Evolutionary conservation across 306 rosid genomes (phyloP).

Genomic region (Citrullus colocynthis): DNA sequence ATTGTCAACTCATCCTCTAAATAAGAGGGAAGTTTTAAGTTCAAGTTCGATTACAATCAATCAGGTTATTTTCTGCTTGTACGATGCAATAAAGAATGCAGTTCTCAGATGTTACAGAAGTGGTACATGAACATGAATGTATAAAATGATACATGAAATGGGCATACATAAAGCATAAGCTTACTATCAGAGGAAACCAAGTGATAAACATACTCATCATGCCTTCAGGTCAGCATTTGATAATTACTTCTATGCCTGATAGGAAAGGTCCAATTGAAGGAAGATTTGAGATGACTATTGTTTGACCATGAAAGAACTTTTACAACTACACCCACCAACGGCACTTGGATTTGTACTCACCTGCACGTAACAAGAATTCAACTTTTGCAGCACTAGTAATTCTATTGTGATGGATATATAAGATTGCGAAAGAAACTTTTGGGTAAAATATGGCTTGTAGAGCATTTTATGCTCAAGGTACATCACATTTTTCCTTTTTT

Average conservation of each 20-base stretch:
- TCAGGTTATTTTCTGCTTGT: neutral
- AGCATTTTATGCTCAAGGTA: too few species aligned
- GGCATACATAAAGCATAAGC: neutral
- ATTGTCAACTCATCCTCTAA: neutral
- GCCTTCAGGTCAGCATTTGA: neutral
- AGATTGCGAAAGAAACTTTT: too few species aligned
- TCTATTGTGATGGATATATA: neutral
- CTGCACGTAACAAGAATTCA: slow-evolving; percentile 30
- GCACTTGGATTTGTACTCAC: slow-evolving; percentile 91
- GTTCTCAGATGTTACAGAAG: neutral
- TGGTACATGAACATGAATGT: neutral
- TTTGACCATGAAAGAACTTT: slow-evolving; percentile 90
- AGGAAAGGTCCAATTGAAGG: neutral
- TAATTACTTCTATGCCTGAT: neutral
- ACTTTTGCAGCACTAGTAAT: neutral
- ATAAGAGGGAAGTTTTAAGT: neutral
- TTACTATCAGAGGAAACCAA: neutral
- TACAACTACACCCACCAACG: slow-evolving; percentile 92
- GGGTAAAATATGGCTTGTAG: neutral
- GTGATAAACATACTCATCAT: neutral
- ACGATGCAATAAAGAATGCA: neutral
- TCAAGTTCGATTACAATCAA: neutral
- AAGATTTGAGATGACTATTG: slow-evolving; percentile 22
- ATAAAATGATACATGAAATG: neutral
- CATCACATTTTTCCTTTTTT: too few species aligned